Evolutionary conservation across 2,329 filamentous ascomycete species (phyloP).

Genomic region (Hypoxylon sp.): DNA sequence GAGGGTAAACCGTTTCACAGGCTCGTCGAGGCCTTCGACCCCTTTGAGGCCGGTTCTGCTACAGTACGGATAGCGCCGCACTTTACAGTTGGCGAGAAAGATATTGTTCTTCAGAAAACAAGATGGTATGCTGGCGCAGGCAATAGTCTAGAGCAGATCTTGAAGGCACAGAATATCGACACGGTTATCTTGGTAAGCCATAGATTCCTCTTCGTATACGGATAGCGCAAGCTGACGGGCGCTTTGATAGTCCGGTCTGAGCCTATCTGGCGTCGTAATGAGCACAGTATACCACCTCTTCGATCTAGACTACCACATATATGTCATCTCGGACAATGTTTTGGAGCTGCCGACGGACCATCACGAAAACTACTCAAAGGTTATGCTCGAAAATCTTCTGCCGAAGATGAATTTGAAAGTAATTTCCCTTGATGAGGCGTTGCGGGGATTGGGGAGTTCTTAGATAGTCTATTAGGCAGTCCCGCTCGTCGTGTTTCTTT

Average conservation of each 20-base stretch:
- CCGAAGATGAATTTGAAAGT: conserved; percentile 51
- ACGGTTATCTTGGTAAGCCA: conserved; percentile 58
- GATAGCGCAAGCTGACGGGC: background rate
- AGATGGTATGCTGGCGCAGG: conserved; percentile 60
- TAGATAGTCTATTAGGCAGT: background rate
- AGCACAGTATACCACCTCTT: conserved; percentile 61
- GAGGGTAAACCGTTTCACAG: conserved; percentile 56
- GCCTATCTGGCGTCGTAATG: conserved; percentile 60
- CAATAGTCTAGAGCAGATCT: conserved; percentile 59
- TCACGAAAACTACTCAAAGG: conserved; percentile 31
- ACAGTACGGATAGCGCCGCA: conserved; percentile 54
- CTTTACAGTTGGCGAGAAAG: conserved; percentile 54
- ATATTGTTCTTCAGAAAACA: conserved; percentile 60
- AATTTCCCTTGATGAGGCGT: conserved; percentile 33
- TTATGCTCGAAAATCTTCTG: conserved; percentile 49
- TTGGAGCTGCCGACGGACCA: conserved; percentile 52
- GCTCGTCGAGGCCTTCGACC: conserved; percentile 51
- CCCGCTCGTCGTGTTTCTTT: background rate
- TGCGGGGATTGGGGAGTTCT: conserved; percentile 14
- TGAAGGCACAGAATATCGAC: conserved; percentile 58
- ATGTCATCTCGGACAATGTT: conserved; percentile 57
- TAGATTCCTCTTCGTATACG: background rate
- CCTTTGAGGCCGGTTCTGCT: conserved; percentile 48
- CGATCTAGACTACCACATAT: conserved; percentile 61
- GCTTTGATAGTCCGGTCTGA: conserved; percentile 56